A percentile compares a stretch with the other conserved stretches of the same genome.
These are phyloP conservation scores for Quercus lobata DNA, from an alignment of 331 rosid species.

Conservation along the genomic window DNA sequence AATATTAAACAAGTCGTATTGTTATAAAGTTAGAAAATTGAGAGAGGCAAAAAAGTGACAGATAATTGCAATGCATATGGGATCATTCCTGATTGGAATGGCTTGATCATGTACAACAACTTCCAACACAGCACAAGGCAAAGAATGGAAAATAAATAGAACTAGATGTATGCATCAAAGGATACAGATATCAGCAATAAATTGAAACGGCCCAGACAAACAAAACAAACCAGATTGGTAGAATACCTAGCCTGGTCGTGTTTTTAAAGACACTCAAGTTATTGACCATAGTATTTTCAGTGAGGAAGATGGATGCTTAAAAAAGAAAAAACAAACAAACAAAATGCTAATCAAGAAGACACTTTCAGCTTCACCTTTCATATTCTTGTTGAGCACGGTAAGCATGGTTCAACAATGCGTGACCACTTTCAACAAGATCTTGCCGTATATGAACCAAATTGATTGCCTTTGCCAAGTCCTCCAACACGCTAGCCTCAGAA, in stretches of 20 bases:
- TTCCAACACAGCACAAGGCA: background rate
- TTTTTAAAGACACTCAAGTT: background rate
- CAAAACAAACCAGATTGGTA: background rate
- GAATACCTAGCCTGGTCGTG: background rate
- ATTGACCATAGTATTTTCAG: background rate
- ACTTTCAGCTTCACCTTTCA: constrained; percentile 53
- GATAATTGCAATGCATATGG: background rate
- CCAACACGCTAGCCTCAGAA: constrained; percentile 92
- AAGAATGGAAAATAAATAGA: background rate
- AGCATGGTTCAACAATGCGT: constrained; percentile 80
- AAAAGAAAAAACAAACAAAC: background rate
- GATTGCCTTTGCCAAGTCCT: constrained; percentile 88
- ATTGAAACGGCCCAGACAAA: background rate
- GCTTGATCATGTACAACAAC: background rate
- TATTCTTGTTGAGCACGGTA: constrained; percentile 91
- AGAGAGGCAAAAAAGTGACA: background rate
- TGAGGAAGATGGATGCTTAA: background rate
- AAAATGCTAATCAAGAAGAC: background rate
- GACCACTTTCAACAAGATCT: constrained; percentile 92
- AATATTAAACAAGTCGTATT: constrained; percentile 8
- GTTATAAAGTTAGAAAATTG: background rate
- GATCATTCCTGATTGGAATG: background rate
- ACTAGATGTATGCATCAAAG: background rate
- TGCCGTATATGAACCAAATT: constrained; percentile 89
- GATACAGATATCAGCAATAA: background rate